Base-by-base conservation (phyloP, 208 protist genomes). In the Trypanosoma platydactyli region DNA sequence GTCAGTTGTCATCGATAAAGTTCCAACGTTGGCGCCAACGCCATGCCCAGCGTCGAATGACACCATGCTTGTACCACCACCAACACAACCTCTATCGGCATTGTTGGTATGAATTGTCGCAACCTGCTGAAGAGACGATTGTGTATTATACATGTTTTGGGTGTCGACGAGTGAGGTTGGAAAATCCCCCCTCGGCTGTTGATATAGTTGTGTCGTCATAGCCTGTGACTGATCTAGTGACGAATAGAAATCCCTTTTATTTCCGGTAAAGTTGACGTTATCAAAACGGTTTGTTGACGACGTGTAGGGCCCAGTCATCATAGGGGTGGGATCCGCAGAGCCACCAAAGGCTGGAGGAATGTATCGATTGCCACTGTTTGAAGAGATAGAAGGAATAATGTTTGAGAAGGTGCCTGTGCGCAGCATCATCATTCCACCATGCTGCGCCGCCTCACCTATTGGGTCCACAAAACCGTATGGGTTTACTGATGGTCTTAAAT, bases 271-370 rank as follows among this genome's bases (percentile, higher is more conserved):
- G 24, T 73, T 59, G 20, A 33, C 24, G 16, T 41, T 62, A 60
- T 60, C 51, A 49, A 67, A 64, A 27, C 60, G 50, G 55, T 62
- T 65, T 30, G 51, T 27, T 30, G 58, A 52, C 24, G 53, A 73
- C 12, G 60, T 73, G 42, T 73, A 73, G 12, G 68, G 50, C 33
- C 53, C 58, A 52, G 29, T 56, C 25, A 63, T 64, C 24, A 63
- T 40, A 29, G 45, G 27, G 38, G 55, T 15, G 55, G 53, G 16
- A 27, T 63, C 48, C 48, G 56, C 54, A 9, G 46, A 24, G 29
- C 53, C 33, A 27, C 24, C 30, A 65, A 67, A 57, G 33, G 40
- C n/a, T 29, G 46, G 35, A 58, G 44, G 35, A 20, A 62, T 62
- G 45, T 73, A 56, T 20, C 45, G 46, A 12, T 20, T n/a, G 13